Evolutionary conservation across 2,329 filamentous ascomycete genomes (phyloP), one percentile per base, ranked within the genome.

Genomic region (Aureobasidium mangrovei): DNA sequence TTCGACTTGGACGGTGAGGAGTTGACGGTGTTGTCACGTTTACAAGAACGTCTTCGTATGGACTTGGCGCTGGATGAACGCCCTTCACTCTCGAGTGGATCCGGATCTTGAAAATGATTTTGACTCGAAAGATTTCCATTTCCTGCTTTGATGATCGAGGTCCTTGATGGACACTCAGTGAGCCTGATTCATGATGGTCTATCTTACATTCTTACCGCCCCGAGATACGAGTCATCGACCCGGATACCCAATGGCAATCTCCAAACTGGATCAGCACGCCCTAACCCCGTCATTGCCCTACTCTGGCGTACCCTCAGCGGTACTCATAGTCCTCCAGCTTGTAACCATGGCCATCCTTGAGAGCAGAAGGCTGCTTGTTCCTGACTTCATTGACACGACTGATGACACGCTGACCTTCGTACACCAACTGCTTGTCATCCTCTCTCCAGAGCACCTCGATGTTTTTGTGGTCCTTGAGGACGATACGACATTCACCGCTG

Each of bases 21-120:
- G 35, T 6, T 54, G 33, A 42, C 51, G 4, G 28, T 54, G 6
- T 7, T 54, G 28, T 46, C 41, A 18, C 39, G 40, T 33, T 24
- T 54, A 27, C 51, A 54, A 41, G 41, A 31, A 27, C 49, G 49
- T 12, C 38, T 53, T 6, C 39, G 42, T n/a, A 46, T 26, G 33
- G 51, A 54, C 12, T n/a, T 12, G 7, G 51, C 51, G 10, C 32
- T 46, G 31, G 51, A 46, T 5, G 51, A 54, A 38, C 10, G 49
- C 18, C 18, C 18, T 18, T 18, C 18, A 24, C 49, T 6, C 49
- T 53, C 49, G 39, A 44, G 24, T 26, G 10, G 4, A 33, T 26
- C 44, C 49, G 32, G 32, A 12, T 38, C 27, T 26, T 31, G 26
- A 18, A 44, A 31, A 28, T 53, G 49, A 53, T 31, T 18, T 18